Evolutionary conservation across 2,329 filamentous ascomycete species (phyloP).

Genomic region (Coleophoma eucalyptorum): DNA sequence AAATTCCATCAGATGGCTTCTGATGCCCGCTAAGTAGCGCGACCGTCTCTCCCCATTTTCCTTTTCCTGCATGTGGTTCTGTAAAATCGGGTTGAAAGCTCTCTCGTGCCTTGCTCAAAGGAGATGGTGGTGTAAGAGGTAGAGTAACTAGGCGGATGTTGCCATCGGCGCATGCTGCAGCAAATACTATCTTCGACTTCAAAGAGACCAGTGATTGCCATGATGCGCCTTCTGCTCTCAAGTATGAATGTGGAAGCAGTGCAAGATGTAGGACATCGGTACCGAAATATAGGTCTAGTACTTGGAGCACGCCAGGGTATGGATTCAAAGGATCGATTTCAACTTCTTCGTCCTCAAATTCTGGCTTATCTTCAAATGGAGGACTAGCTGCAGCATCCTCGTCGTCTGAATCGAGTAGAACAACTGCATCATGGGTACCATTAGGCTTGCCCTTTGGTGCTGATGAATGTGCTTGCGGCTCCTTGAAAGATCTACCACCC

Average conservation of each 20-base stretch:
- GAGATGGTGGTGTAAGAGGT: slow-evolving; percentile 58
- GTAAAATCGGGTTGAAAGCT: slow-evolving; percentile 48
- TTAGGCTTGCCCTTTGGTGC: slow-evolving; percentile 43
- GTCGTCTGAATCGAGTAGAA: slow-evolving; percentile 62
- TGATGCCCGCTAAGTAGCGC: slow-evolving; percentile 49
- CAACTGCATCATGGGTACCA: slow-evolving; percentile 50
- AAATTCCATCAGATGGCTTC: slow-evolving; percentile 49
- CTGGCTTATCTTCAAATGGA: slow-evolving; percentile 47
- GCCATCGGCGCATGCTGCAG: slow-evolving; percentile 54
- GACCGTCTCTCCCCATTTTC: slow-evolving; percentile 60
- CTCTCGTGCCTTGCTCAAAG: slow-evolving; percentile 50
- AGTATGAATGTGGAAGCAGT: slow-evolving; percentile 45
- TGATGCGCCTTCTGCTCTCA: slow-evolving; percentile 44
- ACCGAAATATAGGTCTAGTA: slow-evolving; percentile 56
- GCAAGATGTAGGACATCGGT: slow-evolving; percentile 53
- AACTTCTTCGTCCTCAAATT: slow-evolving; percentile 52
- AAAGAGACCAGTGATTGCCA: slow-evolving; percentile 42
- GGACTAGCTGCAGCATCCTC: slow-evolving; percentile 37
- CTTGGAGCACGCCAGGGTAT: slow-evolving; percentile 54
- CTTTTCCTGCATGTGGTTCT: slow-evolving; percentile 52
- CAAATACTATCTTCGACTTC: slow-evolving; percentile 56
- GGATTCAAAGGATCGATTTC: slow-evolving; percentile 27
- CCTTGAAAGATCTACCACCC: slow-evolving; percentile 57
- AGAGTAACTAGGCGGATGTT: slow-evolving; percentile 55
- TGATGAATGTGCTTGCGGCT: slow-evolving; percentile 29